Conservation (phyloP, 768 basidiomycete genomes). For the Asterophora lycoperdoides region DNA sequence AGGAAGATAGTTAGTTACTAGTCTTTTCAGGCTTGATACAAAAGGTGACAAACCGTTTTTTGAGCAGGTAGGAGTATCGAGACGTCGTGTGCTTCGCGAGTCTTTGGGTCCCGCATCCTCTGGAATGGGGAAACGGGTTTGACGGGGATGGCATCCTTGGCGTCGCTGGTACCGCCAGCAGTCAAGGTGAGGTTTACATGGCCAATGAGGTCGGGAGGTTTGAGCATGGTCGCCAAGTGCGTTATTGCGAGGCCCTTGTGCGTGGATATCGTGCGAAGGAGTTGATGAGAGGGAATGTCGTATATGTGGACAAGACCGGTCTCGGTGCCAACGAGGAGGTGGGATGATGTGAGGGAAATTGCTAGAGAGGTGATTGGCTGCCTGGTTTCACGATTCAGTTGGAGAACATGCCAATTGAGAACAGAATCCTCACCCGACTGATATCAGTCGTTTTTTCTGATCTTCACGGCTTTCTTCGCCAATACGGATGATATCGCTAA, state of each 20-base stretch:
- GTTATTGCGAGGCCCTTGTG: slow-evolving; percentile 70
- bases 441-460: slow-evolving; percentile 59
- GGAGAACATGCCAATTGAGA: too few relatives aligned
- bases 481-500: slow-evolving; percentile 67
- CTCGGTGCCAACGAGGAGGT: slow-evolving; percentile 79
- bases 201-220: slow-evolving; percentile 83
- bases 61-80: slow-evolving; percentile 53
- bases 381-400: slow-evolving; percentile 32
- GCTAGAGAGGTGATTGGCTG: slow-evolving; percentile 69
- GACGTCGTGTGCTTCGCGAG: slow-evolving; percentile 68
- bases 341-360: slow-evolving; percentile 73
- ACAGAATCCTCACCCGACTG: slow-evolving; percentile 49
- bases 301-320: slow-evolving; percentile 74
- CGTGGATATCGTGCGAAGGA: slow-evolving; percentile 72
- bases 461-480: slow-evolving; percentile 46
- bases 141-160: slow-evolving; percentile 60
- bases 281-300: slow-evolving; percentile 88
- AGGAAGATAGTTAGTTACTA: background rate
- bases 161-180: slow-evolving; percentile 34
- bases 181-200: slow-evolving; percentile 59
- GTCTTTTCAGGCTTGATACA: background rate
- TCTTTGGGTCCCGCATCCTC: slow-evolving; percentile 61
- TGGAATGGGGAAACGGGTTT: slow-evolving; percentile 69
- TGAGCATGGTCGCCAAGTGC: slow-evolving; percentile 71
- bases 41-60: slow-evolving; percentile 33